Base-by-base conservation (phyloP, 805 yeast species). In the Grigorovia yakushimaensis region DNA sequence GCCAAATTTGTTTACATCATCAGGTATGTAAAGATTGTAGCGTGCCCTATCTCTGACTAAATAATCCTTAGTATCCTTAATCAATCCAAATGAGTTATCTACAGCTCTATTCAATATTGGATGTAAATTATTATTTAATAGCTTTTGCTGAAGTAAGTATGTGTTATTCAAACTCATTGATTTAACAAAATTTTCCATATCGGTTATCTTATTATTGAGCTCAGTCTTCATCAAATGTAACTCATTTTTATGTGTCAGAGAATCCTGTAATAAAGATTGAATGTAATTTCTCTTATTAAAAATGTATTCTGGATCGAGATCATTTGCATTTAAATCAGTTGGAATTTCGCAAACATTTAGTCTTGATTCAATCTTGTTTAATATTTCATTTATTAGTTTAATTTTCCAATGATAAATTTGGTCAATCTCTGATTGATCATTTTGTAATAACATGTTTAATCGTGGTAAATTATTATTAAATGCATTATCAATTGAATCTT, bases 301-400 rank as follows among this genome's bases (percentile, higher is more conserved):
- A 17, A 63, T 54, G 42, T 59, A 61, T 41, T 63, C 67, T 6
- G 59, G 54, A 45, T 63, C 63, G 37, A 61, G 36, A 41, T 63
- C 65, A 19, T 50, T 49, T 8, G 57, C 56, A 23, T 46, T 41
- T 15, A 57, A 46, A 41, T 53, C 50, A 2, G 57, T 51, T 2
- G 68, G 68, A 19, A 64, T 51, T n/a, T 51, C 50, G 5, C 62
- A 49, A 41, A 47, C 49, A 17, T 47, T 48, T 8, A 64, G 44
- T 33, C 53, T 53, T 15, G 44, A 49, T 24, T 53, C 54, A 7
- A 61, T 57, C 43, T 62, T 61, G 11, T 47, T 42, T 5, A 59
- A 43, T 13, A 61, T 54, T 24, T 60, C 60, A 21, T 47, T 50
- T 54, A 60, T 58, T 13, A 59, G 43, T 33, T 47, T 50, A 18